Evolutionary conservation across 345 rosid species (phyloP), one percentile per base, ranked within the genome.

Genomic region (Psidium friedrichsthalianum): DNA sequence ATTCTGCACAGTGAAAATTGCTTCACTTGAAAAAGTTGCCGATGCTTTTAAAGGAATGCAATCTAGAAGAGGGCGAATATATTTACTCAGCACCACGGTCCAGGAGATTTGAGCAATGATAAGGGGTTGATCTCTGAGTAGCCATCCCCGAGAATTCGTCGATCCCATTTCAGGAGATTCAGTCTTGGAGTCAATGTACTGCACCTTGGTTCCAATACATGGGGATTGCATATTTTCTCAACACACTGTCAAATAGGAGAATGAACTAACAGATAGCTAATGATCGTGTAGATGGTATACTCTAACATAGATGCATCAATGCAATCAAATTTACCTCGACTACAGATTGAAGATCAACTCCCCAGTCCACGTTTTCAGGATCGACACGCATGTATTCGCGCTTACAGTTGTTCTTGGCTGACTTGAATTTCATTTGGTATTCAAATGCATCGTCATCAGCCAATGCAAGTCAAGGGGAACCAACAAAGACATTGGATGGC

Each of bases 171-270:
- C 29, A 61, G 59, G 22, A 51, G 25, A 2, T 56, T 81, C 20
- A 27, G 54, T 47, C 51, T 83, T 18, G 85, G 87, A 21, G 87
- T 76, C 20, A 18, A 3, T 6, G 5, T 0, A 9, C 7, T 3
- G 25, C 91, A 88, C 11, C 0, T 0, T 5, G 88, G 90, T 74
- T 90, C 91, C 84, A 88, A 80, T 29, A 90, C 85, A 1, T 90
- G 86, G 57, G 7, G n/a, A 0, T 14, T 10, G 18, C 3, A 1
- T 80, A 88, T 9, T 55, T 74, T 87, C 11, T 55, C 74, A n/a
- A 57, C 27, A 36, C 87, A 86, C 87, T 86, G 44, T 52, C 76
- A 81, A 18, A 21, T 2, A 16, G 11, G 25, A 74, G 47, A 74
- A 47, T 55, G 52, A 51, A 64, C 40, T 69, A 1, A 32, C 44